These are phyloP conservation scores for Pseudopyricularia javanii DNA, from an alignment of 2,329 filamentous ascomycete species.

Conservation along the genomic window DNA sequence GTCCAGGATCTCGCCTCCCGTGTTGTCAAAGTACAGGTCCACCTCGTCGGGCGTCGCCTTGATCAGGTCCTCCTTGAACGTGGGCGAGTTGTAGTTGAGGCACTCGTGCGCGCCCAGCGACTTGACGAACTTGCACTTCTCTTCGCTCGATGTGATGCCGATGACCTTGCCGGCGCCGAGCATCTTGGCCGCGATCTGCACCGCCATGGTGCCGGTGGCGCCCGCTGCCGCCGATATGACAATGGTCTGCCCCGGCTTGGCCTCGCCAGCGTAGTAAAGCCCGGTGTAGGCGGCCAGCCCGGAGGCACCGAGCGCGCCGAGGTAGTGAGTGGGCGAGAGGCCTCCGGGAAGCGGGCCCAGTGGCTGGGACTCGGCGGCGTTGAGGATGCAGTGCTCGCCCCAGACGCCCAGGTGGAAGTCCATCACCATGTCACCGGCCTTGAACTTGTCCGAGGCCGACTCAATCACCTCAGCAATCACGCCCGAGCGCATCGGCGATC, in stretches of 20 bases:
- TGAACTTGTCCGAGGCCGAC: conserved; percentile 9
- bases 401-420: conserved; percentile 14
- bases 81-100: conserved; percentile 38
- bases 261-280: conserved; percentile 22
- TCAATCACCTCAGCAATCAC: conserved; percentile 16
- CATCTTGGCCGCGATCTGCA: conserved; percentile 39
- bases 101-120: conserved; percentile 39
- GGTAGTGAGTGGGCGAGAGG: conserved; percentile 13
- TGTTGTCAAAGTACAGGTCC: conserved; percentile 38
- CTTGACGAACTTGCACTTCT: conserved; percentile 36
- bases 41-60: conserved; percentile 34
- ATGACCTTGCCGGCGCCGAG: conserved; percentile 32
- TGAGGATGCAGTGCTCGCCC: conserved; percentile 13
- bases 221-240: conserved; percentile 35
- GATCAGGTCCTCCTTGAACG: conserved; percentile 31
- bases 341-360: conserved; percentile 9
- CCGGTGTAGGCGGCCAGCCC: conserved; percentile 33
- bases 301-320: conserved; percentile 15
- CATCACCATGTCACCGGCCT: conserved; percentile 12
- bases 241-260: conserved; percentile 24
- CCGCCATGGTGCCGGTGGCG: conserved; percentile 32
- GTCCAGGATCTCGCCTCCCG: conserved; percentile 33
- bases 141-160: conserved; percentile 37
- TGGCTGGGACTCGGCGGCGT: conserved; percentile 10
- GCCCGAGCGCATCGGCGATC: conserved; percentile 15